Evolutionary conservation across 1,139 yeast species (phyloP).

Genomic region (Casaregolazyma suthepensis): DNA sequence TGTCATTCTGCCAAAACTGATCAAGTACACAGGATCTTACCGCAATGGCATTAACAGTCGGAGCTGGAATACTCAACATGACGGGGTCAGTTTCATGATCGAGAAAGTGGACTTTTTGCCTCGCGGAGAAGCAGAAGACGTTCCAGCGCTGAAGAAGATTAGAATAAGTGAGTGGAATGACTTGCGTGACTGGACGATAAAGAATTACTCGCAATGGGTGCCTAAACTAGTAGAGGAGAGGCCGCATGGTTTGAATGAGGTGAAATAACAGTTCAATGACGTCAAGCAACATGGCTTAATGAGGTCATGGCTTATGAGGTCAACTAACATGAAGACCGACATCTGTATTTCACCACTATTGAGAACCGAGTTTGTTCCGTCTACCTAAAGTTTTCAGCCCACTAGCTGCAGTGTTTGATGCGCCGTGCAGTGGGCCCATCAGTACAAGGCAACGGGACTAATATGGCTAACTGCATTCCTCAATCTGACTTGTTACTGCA

Average conservation of each 20-base stretch:
- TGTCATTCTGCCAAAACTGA: constrained; percentile 62
- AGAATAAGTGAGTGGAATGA: constrained; percentile 28
- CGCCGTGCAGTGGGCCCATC: neutral
- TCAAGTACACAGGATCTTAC: constrained; percentile 54
- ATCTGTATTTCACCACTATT: neutral
- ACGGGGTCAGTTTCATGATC: constrained; percentile 61
- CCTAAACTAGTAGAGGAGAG: neutral
- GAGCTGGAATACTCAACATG: constrained; percentile 61
- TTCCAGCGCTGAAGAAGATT: constrained; percentile 23
- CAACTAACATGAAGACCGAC: neutral
- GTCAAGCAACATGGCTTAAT: too few species aligned
- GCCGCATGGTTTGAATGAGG: neutral
- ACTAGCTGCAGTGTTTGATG: neutral
- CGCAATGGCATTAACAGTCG: constrained; percentile 69
- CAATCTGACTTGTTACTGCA: neutral
- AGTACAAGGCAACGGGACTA: neutral
- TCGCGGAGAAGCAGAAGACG: constrained; percentile 30
- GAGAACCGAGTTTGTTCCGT: neutral
- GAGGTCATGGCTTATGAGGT: too few species aligned
- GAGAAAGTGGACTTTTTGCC: constrained; percentile 41
- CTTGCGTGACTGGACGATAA: constrained; percentile 11
- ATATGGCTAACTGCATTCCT: neutral
- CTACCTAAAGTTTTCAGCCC: neutral
- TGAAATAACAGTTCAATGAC: too few species aligned
- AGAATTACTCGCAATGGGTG: constrained; percentile 12